Evolutionary conservation across 495 filamentous ascomycete genomes (phyloP).

Genomic region (Aspergillus indologenus): DNA sequence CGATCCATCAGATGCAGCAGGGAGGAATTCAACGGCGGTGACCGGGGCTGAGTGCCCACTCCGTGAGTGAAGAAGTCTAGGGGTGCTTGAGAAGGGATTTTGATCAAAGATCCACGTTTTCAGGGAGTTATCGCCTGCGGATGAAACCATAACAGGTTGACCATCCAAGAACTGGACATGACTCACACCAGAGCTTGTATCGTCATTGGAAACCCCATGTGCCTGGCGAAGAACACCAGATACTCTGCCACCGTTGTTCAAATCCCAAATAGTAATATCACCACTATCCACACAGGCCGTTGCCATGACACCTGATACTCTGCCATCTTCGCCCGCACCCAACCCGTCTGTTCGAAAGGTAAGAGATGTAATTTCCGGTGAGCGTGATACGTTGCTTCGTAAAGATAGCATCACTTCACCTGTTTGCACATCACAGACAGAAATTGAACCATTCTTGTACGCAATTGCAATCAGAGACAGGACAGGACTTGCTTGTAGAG

Average conservation of each 20-base stretch:
- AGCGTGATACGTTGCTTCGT: constrained; percentile 51
- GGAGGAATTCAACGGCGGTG: constrained; percentile 75
- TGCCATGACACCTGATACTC: constrained; percentile 78
- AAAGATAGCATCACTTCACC: constrained; percentile 68
- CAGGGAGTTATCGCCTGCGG: constrained; percentile 87
- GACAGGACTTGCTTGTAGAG: constrained; percentile 75
- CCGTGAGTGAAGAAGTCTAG: constrained; percentile 76
- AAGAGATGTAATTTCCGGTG: constrained; percentile 67
- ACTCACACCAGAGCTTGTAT: constrained; percentile 60
- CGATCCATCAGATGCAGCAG: constrained; percentile 81
- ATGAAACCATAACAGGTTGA: constrained; percentile 85
- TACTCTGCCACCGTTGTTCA: constrained; percentile 80
- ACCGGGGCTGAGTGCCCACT: constrained; percentile 86
- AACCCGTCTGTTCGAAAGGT: constrained; percentile 89
- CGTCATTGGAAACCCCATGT: constrained; percentile 64
- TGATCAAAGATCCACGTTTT: constrained; percentile 95
- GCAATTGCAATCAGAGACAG: constrained; percentile 86
- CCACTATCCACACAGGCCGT: constrained; percentile 68
- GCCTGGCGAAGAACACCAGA: constrained; percentile 79
- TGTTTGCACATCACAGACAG: constrained; percentile 74
- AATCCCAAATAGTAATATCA: constrained; percentile 93
- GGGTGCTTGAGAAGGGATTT: constrained; percentile 76
- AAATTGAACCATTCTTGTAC: constrained; percentile 71
- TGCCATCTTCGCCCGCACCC: constrained; percentile 85
- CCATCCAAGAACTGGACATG: constrained; percentile 88